These are phyloP conservation scores for Canavalia gladiata DNA, from an alignment of 306 rosid genomes.

Conservation along the genomic window DNA sequence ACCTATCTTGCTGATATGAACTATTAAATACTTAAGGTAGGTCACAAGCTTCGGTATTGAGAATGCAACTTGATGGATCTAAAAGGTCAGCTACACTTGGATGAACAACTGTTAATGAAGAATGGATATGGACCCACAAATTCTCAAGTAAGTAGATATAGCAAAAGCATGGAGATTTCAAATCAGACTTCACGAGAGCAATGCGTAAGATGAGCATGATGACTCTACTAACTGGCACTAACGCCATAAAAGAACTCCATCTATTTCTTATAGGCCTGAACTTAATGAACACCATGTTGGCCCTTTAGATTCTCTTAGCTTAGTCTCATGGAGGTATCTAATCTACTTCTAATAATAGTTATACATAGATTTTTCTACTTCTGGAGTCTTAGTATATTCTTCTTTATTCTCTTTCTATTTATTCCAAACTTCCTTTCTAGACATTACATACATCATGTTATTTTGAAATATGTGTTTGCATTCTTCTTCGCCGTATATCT, in stretches of 20 bases:
- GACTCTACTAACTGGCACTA: constrained; percentile 39
- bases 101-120: constrained; percentile 52
- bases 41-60: constrained; percentile 3
- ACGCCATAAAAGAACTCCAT: constrained; percentile 63
- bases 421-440: no score
- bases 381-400: no score
- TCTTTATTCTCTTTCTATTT: no score
- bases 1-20: no score
- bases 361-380: no score
- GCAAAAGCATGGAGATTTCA: constrained; percentile 40
- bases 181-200: constrained; percentile 54
- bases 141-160: constrained; percentile 44
- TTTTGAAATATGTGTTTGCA: no score
- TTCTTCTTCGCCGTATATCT: no score
- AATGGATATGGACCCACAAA: constrained; percentile 41
- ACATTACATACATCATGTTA: no score
- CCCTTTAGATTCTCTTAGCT: constrained; percentile 67
- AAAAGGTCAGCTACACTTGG: constrained; percentile 50
- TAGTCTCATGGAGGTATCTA: constrained; percentile 76
- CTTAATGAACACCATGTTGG: constrained; percentile 62
- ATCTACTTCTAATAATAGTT: no score
- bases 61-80: constrained; percentile 35
- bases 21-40: no score
- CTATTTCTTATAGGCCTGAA: constrained; percentile 67
- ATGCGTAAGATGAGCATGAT: constrained; percentile 53